A percentile compares a stretch with the other conserved stretches of the same genome.
phyloP scores from a whole-genome alignment of 2,329 filamentous ascomycete species.

The Fusarium tanahbumbuense region DNA sequence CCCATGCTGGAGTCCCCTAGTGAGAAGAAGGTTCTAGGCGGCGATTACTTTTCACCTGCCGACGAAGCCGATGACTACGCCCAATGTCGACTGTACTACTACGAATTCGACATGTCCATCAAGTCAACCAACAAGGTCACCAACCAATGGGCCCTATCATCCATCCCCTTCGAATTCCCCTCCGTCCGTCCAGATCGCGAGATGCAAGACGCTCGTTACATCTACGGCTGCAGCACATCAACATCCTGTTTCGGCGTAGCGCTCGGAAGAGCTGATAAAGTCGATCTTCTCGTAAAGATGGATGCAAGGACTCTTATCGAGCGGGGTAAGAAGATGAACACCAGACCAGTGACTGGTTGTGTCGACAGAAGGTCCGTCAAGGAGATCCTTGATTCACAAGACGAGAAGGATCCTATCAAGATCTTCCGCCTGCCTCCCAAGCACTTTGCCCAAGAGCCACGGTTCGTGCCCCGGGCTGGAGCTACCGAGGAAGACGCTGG shows the following conservation, averaged over 20 bases:
- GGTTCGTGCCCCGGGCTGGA: conserved; percentile 66
- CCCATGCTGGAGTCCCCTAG: background rate
- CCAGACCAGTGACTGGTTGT: conserved; percentile 66
- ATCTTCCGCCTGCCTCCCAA: conserved; percentile 70
- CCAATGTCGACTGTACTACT: conserved; percentile 77
- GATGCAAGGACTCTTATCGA: conserved; percentile 65
- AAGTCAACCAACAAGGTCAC: conserved; percentile 56
- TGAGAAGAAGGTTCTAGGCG: accelerated
- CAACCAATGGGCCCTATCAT: conserved; percentile 72
- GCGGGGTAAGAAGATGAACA: conserved; percentile 59
- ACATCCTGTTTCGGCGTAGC: conserved; percentile 68
- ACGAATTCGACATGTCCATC: conserved; percentile 64
- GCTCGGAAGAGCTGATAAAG: conserved; percentile 73
- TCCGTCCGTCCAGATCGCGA: conserved; percentile 64
- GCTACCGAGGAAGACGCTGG: conserved; percentile 70
- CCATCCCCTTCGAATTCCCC: conserved; percentile 77
- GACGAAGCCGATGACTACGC: conserved; percentile 64
- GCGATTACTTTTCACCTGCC: background rate
- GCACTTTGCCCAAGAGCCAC: conserved; percentile 74
- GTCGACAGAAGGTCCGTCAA: conserved; percentile 68
- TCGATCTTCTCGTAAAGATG: conserved; percentile 73
- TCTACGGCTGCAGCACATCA: conserved; percentile 75
- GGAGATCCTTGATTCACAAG: conserved; percentile 61
- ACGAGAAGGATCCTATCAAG: conserved; percentile 66
- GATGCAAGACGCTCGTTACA: conserved; percentile 69